Evolutionary conservation across 108 stramenopile species (phyloP).

Genomic region (Licmophora abbreviata): DNA sequence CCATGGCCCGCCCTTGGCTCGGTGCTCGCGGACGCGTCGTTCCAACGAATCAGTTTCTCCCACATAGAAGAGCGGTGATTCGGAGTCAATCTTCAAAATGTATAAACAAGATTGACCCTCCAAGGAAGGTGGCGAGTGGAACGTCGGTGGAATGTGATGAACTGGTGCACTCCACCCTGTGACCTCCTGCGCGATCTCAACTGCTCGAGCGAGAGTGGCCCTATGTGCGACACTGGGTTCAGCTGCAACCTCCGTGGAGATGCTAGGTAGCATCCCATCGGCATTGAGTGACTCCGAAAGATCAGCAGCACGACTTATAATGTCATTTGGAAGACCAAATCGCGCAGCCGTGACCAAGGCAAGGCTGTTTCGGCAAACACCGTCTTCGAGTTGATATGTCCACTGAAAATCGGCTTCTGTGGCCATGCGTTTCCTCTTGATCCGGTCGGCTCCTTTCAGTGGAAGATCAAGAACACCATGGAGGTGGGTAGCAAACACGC

Average conservation of each 20-base stretch:
- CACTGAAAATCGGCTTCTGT: slow-evolving; percentile 28
- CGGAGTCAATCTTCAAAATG: slow-evolving; percentile 41
- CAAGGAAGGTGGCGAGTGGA: slow-evolving; percentile 51
- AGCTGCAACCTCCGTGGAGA: not conserved
- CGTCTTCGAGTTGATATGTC: slow-evolving; percentile 82
- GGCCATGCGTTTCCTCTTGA: slow-evolving; percentile 32
- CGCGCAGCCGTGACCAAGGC: slow-evolving; percentile 75
- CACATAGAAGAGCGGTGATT: slow-evolving; percentile 56
- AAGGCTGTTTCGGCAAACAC: slow-evolving; percentile 78
- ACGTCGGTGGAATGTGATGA: slow-evolving; percentile 39
- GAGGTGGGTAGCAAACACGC: slow-evolving; percentile 86
- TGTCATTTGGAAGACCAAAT: slow-evolving; percentile 63
- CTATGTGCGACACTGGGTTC: not conserved
- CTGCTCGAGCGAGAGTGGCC: slow-evolving; percentile 19
- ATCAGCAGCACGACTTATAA: slow-evolving; percentile 44
- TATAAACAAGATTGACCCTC: slow-evolving; percentile 80
- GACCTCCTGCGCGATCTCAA: slow-evolving; percentile 15
- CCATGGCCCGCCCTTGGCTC: slow-evolving; percentile 50
- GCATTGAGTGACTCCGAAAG: not conserved
- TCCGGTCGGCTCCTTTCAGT: slow-evolving; percentile 10
- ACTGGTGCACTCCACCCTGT: not conserved
- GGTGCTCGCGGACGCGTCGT: slow-evolving; percentile 56
- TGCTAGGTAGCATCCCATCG: not conserved
- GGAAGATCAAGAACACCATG: slow-evolving; percentile 58
- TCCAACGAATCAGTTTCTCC: slow-evolving; percentile 78